Conservation (phyloP, 2,329 filamentous ascomycete genomes). For the Rhinocladiella mackenziei region DNA sequence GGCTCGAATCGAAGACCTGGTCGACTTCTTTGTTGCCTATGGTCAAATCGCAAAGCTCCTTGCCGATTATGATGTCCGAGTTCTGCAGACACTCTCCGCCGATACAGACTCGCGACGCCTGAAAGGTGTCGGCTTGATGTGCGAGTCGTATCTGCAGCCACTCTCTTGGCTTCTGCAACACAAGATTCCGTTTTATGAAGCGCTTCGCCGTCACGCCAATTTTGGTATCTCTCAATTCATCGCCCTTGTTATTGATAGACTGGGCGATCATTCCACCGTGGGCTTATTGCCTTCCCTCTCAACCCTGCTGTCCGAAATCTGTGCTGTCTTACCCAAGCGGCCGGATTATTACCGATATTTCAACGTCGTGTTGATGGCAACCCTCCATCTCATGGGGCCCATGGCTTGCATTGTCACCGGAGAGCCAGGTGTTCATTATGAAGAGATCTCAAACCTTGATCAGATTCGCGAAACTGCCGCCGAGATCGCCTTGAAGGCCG, state of each 20-base stretch:
- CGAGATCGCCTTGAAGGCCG: slow-evolving; percentile 29
- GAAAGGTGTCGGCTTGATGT: slow-evolving; percentile 33
- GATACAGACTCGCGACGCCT: slow-evolving; percentile 31
- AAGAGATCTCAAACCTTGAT: slow-evolving; percentile 18
- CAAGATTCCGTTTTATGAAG: slow-evolving; percentile 38
- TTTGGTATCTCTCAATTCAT: slow-evolving; percentile 27
- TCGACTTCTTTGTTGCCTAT: slow-evolving; percentile 42
- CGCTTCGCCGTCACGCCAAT: slow-evolving; percentile 34
- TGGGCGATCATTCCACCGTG: slow-evolving; percentile 11
- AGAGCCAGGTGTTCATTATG: slow-evolving; percentile 5
- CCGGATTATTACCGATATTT: slow-evolving; percentile 19
- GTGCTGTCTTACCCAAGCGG: slow-evolving; percentile 13
- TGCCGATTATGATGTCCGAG: slow-evolving; percentile 38
- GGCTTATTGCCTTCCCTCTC: slow-evolving; percentile 15
- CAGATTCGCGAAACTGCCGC: slow-evolving; percentile 18
- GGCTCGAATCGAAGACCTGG: slow-evolving; percentile 31
- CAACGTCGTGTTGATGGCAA: slow-evolving; percentile 13
- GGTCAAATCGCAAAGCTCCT: slow-evolving; percentile 41
- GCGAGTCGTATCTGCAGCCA: slow-evolving; percentile 33
- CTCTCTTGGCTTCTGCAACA: slow-evolving; percentile 38
- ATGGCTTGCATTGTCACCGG: slow-evolving; percentile 6
- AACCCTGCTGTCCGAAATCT: slow-evolving; percentile 17
- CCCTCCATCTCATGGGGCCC: slow-evolving; percentile 25
- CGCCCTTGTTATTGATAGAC: slow-evolving; percentile 12
- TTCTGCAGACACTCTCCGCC: slow-evolving; percentile 33